Base-by-base conservation (phyloP, 176 grass and related monocot genomes). In the Musa troglodytarum region DNA sequence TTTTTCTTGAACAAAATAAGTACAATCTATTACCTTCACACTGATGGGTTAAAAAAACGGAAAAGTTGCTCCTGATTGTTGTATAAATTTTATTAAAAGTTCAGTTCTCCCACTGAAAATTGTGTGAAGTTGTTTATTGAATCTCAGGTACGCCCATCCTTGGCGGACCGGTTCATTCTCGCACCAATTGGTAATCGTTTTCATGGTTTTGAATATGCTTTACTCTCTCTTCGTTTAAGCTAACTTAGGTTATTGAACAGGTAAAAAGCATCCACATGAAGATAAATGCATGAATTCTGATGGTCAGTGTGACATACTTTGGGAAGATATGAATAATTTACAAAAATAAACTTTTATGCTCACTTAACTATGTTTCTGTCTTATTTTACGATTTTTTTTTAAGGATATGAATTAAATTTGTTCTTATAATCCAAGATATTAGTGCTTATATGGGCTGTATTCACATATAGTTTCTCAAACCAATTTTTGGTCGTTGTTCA, bases 181-280 rank as follows among this genome's bases (percentile, higher is more conserved):
- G 90, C 88, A 80, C 95, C 88, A 54, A 89, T 87, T 75, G 90
- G 95, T 98, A 91, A 83, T 22, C 63, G 72, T 79, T 83, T 53
- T 12, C 61, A 43, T 74, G 14, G 22, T 49, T 62, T 17, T 49
- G 25, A 26, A 4, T 62, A 5, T 17, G 16, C 20, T 52, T 24
- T 72, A 64, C 2, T 26, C 75, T 23, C 80, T 51, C 26, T 50
- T 50, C 24, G 71, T 22, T 50, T 74, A 28, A 81, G 72, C 76
- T 90, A 73, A 93, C 49, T 74, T 50, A 53, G 5, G 13, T 76
- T n/a, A 43, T 73, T 14, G 29, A 62, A 72, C 82, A 93, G 88
- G 88, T 80, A 80, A 76, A n/a, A 88, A 85, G 67, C 16, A 56
- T 83, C 64, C 81, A 84, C 76, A 63, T 58, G 84, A 79, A 87